Base-by-base conservation (phyloP, 2,329 filamentous ascomycete species). In the Penicillium capsulatum region DNA sequence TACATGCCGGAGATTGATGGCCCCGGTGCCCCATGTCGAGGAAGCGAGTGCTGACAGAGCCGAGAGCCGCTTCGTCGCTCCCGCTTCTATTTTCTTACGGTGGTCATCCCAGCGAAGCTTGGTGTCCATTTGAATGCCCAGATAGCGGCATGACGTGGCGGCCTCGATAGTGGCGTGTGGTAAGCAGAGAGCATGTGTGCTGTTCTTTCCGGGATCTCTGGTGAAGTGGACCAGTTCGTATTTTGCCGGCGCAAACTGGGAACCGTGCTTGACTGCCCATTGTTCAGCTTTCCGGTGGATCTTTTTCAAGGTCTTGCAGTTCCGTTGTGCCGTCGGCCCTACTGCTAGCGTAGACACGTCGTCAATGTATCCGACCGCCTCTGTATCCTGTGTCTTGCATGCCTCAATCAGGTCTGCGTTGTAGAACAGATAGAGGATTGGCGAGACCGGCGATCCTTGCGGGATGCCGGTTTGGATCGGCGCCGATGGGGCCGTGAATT, bases 361-460 rank as follows among this genome's bases (percentile, higher is more conserved):
- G 13, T 28, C 26, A 9, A 22, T 22, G 19, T 22, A 22, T 9
- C 19, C 19, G 19, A 24, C 11, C 22, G 7, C 22, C 11, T 11
- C 22, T 7, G 22, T 24, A 24, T 24, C 7, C 22, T 7, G 7
- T 24, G 7, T 24, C 22, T 7, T 24, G 22, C 11, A 24, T 24
- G 11, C 22, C 28, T 57, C 46, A n/a, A 58, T 39, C 1, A 59
- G 44, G 34, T 55, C 48, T 17, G 45, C 47, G 31, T 57, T 55
- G 31, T 55, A 59, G 42, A 59, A 45, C n/a, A 56, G 44, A 36
- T 49, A 58, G 28, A 55, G 48, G 26, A 58, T 53, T 11, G 46
- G 54, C 7, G 45, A 57, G 2, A 56, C 19, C n/a, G 43, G 47
- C 5, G 48, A 58, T 17, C 51, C 48, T 39, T 57, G 45, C 13